phyloP scores from a whole-genome alignment of 768 basidiomycete species.

The Lenzites betulinus region DNA sequence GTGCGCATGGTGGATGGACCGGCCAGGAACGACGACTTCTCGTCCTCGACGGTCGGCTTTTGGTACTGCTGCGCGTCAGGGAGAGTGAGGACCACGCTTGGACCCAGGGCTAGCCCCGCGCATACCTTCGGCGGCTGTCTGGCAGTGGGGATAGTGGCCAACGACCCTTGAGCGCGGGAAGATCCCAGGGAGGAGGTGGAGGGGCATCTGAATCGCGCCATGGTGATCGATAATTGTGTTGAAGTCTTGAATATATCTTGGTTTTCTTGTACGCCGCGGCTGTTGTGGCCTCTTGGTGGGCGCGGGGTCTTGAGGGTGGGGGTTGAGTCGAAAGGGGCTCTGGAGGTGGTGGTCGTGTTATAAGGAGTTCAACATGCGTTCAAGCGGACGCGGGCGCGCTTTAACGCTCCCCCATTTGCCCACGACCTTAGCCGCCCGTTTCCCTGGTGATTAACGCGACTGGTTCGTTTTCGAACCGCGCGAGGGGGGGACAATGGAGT shows the following conservation, averaged over 20 bases:
- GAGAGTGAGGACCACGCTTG: too few species aligned
- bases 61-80: neutral
- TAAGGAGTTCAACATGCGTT: neutral
- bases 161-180: neutral
- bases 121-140: neutral
- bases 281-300: conserved; percentile 14
- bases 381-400: conserved; percentile 8
- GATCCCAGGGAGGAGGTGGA: conserved; percentile 10
- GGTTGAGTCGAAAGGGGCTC: neutral
- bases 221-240: neutral
- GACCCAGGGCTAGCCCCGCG: too few species aligned
- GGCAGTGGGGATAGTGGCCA: neutral
- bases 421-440: neutral
- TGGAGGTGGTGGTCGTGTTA: neutral
- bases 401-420: conserved; percentile 2
- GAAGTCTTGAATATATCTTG: neutral
- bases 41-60: neutral
- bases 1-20: neutral
- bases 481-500: conserved; percentile 4
- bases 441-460: neutral
- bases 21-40: neutral
- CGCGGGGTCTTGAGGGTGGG: conserved; percentile 9
- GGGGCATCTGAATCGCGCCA: conserved; percentile 19
- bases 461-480: neutral
- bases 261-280: neutral